These are phyloP conservation scores for Lunularia cruciata DNA, from an alignment of 225 moss, liverwort and hornwort genomes.

Conservation along the genomic window DNA sequence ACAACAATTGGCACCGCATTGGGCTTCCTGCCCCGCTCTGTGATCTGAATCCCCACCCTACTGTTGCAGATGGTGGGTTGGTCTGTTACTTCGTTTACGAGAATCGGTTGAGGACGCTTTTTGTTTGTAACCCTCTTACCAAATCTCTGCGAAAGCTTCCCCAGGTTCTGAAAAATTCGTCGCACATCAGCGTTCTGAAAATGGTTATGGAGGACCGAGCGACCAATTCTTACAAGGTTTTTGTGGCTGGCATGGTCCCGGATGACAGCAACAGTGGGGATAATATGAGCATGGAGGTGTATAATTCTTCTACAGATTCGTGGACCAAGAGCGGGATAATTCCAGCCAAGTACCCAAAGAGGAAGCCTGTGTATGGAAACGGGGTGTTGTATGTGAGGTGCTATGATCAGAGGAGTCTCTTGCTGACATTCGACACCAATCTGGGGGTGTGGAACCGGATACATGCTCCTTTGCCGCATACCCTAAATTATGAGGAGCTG, in stretches of 20 bases:
- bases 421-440: constrained; percentile 53
- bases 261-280: constrained; percentile 32
- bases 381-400: constrained; percentile 59
- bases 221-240: constrained; percentile 54
- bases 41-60: constrained; percentile 51
- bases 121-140: constrained; percentile 60
- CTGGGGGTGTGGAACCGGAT: constrained; percentile 49
- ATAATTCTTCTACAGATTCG: constrained; percentile 46
- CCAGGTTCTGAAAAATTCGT: constrained; percentile 49
- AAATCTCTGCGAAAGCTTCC: constrained; percentile 60
- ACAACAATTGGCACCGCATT: constrained; percentile 60
- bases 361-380: constrained; percentile 48
- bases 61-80: constrained; percentile 59
- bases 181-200: constrained; percentile 57
- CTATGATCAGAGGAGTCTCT: constrained; percentile 51
- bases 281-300: constrained; percentile 55
- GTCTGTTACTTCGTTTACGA: constrained; percentile 63
- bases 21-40: constrained; percentile 51
- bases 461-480: constrained; percentile 53
- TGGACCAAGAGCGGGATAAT: constrained; percentile 58
- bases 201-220: constrained; percentile 54
- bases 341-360: constrained; percentile 48
- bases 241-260: constrained; percentile 56
- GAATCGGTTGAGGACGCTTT: constrained; percentile 54
- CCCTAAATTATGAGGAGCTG: constrained; percentile 57